Conservation (phyloP, 2,329 filamentous ascomycete genomes). For the Fusarium tupiense region DNA sequence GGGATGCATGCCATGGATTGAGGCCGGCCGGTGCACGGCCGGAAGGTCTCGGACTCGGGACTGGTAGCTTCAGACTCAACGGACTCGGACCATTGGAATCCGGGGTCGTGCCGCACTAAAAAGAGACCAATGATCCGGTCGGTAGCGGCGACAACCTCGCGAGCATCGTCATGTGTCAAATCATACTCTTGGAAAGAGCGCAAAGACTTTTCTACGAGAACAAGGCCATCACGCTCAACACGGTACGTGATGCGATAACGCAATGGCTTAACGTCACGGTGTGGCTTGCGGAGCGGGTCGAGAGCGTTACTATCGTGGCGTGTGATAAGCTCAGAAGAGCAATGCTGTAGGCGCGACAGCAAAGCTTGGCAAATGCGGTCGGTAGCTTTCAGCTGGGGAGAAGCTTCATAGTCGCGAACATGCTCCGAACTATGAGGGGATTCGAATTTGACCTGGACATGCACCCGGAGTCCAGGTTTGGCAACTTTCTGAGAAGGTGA, state of each 20-base stretch:
- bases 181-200: constrained; percentile 61
- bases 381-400: constrained; percentile 54
- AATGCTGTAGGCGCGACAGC: constrained; percentile 62
- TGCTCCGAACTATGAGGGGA: constrained; percentile 56
- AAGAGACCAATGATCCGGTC: constrained; percentile 63
- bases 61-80: constrained; percentile 52
- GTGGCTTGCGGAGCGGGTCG: constrained; percentile 48
- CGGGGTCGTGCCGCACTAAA: constrained; percentile 59
- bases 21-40: constrained; percentile 54
- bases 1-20: constrained; percentile 57
- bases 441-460: constrained; percentile 58
- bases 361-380: constrained; percentile 60
- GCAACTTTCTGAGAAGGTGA: constrained; percentile 11
- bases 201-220: constrained; percentile 57
- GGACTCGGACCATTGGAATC: constrained; percentile 58
- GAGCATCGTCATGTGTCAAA: constrained; percentile 55
- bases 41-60: constrained; percentile 51
- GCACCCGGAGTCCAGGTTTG: constrained; percentile 50
- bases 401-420: constrained; percentile 58
- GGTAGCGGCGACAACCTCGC: constrained; percentile 58
- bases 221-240: constrained; percentile 53
- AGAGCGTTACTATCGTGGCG: constrained; percentile 61
- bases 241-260: constrained; percentile 61
- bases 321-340: constrained; percentile 63
- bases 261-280: constrained; percentile 54